These are phyloP conservation scores for Erodium texanum DNA, from an alignment of 441 rosid species.

Conservation along the genomic window DNA sequence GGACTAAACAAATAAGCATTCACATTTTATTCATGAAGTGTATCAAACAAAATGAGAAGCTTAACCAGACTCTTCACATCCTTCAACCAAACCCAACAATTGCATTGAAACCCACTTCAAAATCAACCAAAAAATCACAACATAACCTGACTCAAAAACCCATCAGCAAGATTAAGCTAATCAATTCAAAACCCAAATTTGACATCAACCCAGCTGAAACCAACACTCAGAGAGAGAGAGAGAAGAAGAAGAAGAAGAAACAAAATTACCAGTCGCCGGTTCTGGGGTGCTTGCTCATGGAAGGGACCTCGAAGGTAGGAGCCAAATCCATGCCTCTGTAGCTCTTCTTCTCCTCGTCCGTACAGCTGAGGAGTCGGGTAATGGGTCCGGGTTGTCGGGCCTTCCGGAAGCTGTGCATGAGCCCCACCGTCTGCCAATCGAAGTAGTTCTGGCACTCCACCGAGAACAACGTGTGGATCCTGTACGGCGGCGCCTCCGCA, in stretches of 20 bases:
- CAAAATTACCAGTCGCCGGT: conserved; percentile 74
- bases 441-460: conserved; percentile 95
- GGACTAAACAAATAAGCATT: no score
- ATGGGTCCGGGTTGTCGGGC: conserved; percentile 84
- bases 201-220: not conserved
- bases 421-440: conserved; percentile 98
- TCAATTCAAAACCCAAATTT: not conserved
- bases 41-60: not conserved
- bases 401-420: conserved; percentile 84
- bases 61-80: not conserved
- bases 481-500: conserved; percentile 49
- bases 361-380: conserved; percentile 85
- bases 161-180: not conserved
- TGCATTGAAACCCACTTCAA: not conserved
- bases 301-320: conserved; percentile 81
- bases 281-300: conserved; percentile 88
- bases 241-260: not conserved
- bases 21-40: not conserved
- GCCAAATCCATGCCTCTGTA: conserved; percentile 87
- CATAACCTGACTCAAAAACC: not conserved
- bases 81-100: not conserved
- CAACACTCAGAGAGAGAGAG: not conserved
- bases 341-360: conserved; percentile 69
- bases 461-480: conserved; percentile 93
- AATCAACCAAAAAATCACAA: not conserved